A percentile compares a stretch with the other conserved stretches of the same genome.
Conservation (phyloP, 2,329 filamentous ascomycete species). For the Canariomyces notabilis region DNA sequence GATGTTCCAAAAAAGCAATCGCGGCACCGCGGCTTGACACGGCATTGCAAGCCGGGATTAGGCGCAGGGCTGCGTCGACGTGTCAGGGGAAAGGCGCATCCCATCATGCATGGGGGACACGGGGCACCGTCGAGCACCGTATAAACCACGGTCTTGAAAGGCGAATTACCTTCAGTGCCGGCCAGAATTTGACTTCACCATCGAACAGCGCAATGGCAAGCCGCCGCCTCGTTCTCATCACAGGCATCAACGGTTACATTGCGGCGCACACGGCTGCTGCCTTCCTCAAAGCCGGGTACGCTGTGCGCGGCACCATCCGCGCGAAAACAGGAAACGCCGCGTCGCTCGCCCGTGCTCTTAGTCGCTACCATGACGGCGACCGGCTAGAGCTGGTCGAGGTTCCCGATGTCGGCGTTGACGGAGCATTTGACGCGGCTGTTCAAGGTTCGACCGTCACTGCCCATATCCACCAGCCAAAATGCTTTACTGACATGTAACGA, state of each 20-base stretch:
- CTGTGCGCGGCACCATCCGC: conserved; percentile 18
- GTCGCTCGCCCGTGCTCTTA: conserved; percentile 3
- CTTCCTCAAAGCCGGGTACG: conserved; percentile 18
- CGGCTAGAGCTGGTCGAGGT: conserved; percentile 16
- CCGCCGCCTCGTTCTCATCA: conserved; percentile 15
- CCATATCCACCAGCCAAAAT: not conserved
- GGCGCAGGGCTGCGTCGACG: too few species aligned
- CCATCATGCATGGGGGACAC: too few species aligned
- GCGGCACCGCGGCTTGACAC: too few species aligned
- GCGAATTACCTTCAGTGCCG: not conserved
- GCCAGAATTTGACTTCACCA: too few species aligned
- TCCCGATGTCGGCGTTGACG: conserved; percentile 13
- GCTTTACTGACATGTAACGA: not conserved
- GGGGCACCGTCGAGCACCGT: too few species aligned
- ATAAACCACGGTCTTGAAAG: too few species aligned
- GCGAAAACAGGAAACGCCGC: conserved; percentile 3
- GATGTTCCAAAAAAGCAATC: too few species aligned
- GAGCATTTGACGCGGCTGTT: conserved; percentile 16
- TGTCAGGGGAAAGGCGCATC: too few species aligned
- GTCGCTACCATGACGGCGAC: conserved; percentile 5
- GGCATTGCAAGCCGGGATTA: too few species aligned
- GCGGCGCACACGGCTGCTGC: conserved; percentile 17
- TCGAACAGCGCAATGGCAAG: too few species aligned
- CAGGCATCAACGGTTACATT: conserved; percentile 22
- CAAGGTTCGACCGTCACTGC: conserved; percentile 1